Evolutionary conservation across 140 eudicot genomes (phyloP), one percentile per base, ranked within the genome.

Genomic region (Erigeron philadelphicus): DNA sequence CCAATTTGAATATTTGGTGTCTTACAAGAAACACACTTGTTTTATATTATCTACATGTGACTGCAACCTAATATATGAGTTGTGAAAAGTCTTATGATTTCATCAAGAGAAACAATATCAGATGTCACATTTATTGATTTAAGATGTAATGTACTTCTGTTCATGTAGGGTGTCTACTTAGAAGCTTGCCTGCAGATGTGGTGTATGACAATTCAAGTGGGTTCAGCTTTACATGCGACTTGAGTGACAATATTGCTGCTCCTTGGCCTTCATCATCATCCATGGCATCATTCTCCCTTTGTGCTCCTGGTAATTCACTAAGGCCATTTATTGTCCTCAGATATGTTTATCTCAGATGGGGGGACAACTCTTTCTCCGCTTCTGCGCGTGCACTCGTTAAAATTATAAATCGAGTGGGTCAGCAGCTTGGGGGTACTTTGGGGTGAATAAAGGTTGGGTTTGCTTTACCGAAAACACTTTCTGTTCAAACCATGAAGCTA

Each of bases 261-360:
- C 98, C 98, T 53, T 93, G 98, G 98, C 98, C 98, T 66, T 80
- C 85, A 17, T 92, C 98, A 25, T 79, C 96, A 31, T 88, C 98
- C 35, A 50, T 84, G 67, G 55, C 98, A 45, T 82, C 96, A 64
- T 75, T 86, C 21, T 88, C 98, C 67, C 89, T 92, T 56, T 92
- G 98, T 76, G 98, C 96, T 81, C 96, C 98, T 70, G 97, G 95
- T 88, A 88, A 87, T 13, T 35, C 0, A 21, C 35, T 13, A 56
- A 40, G 48, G 3, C 49, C 31, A 16, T 61, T 23, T 35, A 60
- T 60, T 31, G 41, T 60, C 46, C 31, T 60, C 3, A 15, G 46
- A 13, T 16, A 42, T 61, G n/a, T 12, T 12, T n/a, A 23, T 31
- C 21, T 52, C 18, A 52, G 25, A 35, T 13, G 8, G 21, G 48